Evolutionary conservation across 2,329 filamentous ascomycete genomes (phyloP), one percentile per base, ranked within the genome.

Genomic region (Alternaria ventricosa): DNA sequence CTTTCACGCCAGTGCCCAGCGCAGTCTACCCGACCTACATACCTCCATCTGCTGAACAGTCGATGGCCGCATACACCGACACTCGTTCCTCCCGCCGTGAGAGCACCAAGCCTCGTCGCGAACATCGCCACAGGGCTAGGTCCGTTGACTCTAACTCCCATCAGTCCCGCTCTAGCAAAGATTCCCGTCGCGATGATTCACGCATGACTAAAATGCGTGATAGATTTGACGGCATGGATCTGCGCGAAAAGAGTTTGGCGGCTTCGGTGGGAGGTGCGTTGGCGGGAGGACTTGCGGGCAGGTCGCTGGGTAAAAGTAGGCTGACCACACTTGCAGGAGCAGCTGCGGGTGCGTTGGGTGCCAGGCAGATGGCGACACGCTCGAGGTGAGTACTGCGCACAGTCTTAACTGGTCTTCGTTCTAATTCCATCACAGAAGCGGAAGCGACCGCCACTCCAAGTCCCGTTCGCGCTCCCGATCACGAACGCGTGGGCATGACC

Each of bases 251-350:
- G 63, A 71, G 71, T 61, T 63, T 79, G 66, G 75, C 75, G 50
- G 77, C 78, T 67, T 74, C 75, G 59, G 70, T 77, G 70, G 77
- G 72, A 73, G 78, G 78, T 78, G 78, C 77, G 74, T 78, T 80
- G 69, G 78, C 74, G 46, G 78, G 78, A 61, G 78, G 77, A 53
- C 60, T 80, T 57, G 75, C 75, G 25, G 77, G 76, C 36, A 75
- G 71, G 47, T 64, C 70, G 59, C 56, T 78, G 54, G 76, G 76
- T 47, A 73, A 76, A 55, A 74, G 75, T 61, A 76, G 70, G 68
- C 75, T 80, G 66, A 78, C 77, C 46, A 76, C 77, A 58, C 62
- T 79, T 55, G 75, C 75, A 78, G 78, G 78, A 64, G 77, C 74
- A 28, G 78, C 77, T 22, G 75, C 78, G 23, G 77, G 77, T 58